Conservation (phyloP, 768 basidiomycete species). For the Chalciporus chontae region DNA sequence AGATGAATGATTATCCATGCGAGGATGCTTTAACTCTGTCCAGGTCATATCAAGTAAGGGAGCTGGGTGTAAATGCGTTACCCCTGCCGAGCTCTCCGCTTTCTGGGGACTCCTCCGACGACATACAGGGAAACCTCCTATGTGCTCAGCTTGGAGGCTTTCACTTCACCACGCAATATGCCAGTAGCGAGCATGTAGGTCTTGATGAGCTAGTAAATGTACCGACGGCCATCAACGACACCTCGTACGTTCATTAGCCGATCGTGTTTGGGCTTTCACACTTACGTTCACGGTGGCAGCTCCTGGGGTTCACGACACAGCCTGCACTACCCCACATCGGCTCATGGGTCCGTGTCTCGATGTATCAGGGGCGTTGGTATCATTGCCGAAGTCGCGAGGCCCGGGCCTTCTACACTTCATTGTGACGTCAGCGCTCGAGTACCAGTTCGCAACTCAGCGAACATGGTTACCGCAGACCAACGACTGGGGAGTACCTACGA, state of each 20-base stretch:
- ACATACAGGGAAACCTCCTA: constrained; percentile 21
- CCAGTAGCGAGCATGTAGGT: constrained; percentile 10
- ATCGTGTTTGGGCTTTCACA: constrained; percentile 8
- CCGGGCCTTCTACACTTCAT: constrained; percentile 10
- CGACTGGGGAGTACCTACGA: constrained; percentile 8
- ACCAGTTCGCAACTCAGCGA: constrained; percentile 14
- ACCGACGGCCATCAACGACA: constrained; percentile 27
- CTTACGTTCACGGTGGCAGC: constrained; percentile 28
- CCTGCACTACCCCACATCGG: constrained; percentile 26
- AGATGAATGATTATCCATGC: constrained; percentile 22
- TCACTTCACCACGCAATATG: constrained; percentile 22
- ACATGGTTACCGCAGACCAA: constrained; percentile 11
- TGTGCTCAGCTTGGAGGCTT: constrained; percentile 23
- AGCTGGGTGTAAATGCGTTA: too few species aligned
- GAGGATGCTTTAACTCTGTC: constrained; percentile 14
- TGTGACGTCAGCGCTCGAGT: constrained; percentile 22
- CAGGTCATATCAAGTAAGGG: constrained; percentile 21
- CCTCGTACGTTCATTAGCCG: constrained; percentile 19
- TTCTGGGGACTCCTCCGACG: constrained; percentile 18
- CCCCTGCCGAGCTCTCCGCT: constrained; percentile 9
- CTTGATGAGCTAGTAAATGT: constrained; percentile 20
- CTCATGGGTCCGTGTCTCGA: constrained; percentile 19
- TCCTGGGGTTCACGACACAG: constrained; percentile 21
- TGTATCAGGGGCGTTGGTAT: constrained; percentile 6
- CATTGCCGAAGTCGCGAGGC: constrained; percentile 26